Percentiles rank a stretch among this genome's conserved stretches.
Conservation (phyloP, 805 yeast species). For the Jamesozyma spencerorum region DNA sequence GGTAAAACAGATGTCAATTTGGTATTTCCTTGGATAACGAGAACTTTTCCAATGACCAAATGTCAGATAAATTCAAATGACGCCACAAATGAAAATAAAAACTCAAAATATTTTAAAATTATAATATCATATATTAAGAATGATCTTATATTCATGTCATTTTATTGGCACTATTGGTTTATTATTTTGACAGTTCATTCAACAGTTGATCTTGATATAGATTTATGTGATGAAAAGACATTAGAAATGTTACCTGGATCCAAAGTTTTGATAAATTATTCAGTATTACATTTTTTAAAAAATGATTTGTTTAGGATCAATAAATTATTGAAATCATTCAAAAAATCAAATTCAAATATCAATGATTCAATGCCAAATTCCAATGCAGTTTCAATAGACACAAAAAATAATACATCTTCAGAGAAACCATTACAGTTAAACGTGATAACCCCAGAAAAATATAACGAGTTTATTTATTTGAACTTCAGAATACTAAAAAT, state of each 20-base stretch:
- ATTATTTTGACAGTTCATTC: slow-evolving; percentile 13
- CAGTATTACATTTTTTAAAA: slow-evolving; percentile 12
- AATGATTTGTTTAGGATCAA: slow-evolving; percentile 13
- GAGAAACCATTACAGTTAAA: slow-evolving; percentile 8
- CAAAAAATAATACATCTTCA: slow-evolving; percentile 2
- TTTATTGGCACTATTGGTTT: slow-evolving; percentile 29
- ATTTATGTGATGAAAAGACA: not conserved
- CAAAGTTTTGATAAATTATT: slow-evolving; percentile 12
- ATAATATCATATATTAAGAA: slow-evolving; percentile 26
- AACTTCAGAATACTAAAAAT: slow-evolving; percentile 8
- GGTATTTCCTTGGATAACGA: slow-evolving; percentile 21
- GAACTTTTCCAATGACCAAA: slow-evolving; percentile 4
- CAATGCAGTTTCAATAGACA: slow-evolving; percentile 2
- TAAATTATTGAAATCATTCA: slow-evolving; percentile 7
- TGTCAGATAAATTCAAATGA: not conserved
- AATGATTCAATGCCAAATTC: slow-evolving; percentile 6
- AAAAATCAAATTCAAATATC: slow-evolving; percentile 1
- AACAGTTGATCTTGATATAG: not conserved
- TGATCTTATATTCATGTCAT: slow-evolving; percentile 20
- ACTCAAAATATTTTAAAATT: slow-evolving; percentile 18
- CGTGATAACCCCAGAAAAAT: not conserved
- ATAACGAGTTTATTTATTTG: not conserved
- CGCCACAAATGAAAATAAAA: slow-evolving; percentile 6
- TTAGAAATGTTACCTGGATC: slow-evolving; percentile 12
- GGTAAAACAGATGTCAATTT: slow-evolving; percentile 1